Evolutionary conservation across 805 yeast genomes (phyloP), one percentile per base, ranked within the genome.

Genomic region (Brettanomyces bruxellensis): DNA sequence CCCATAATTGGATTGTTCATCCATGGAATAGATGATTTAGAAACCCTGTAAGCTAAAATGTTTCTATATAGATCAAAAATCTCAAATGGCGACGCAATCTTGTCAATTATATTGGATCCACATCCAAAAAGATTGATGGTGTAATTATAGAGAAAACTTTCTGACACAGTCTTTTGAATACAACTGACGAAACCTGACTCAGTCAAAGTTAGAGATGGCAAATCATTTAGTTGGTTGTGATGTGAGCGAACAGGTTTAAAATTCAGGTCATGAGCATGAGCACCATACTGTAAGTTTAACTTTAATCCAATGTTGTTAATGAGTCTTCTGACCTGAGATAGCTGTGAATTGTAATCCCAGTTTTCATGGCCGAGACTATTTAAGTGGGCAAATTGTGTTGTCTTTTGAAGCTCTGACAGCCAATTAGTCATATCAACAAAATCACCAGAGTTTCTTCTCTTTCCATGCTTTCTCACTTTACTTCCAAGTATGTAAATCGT

Each of bases 141-240:
- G 51, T 67, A 73, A 50, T 73, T 72, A 58, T 66, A 73, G 3
- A 70, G 49, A 48, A 71, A 72, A 37, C 75, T 70, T 45, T 73
- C 78, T 23, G 69, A 47, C 41, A 70, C 60, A 53, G 70, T 69
- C 41, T 71, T 56, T 49, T 68, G 70, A 36, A 47, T 49, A 1
- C 59, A 54, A 18, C 49, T 45, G 49, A 44, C 32, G 49, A 43
- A 3, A 38, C 1, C 18, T 23, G 44, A 24, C 34, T 28, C 34
- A 8, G 9, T 13, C 24, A 22, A 12, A 12, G 28, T 6, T n/a
- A 11, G 25, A 13, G n/a, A 28, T 25, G 41, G 32, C 9, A 28
- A 28, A 28, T 28, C 7, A 28, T 18, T 7, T 5, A 38, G 25
- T 18, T 38, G n/a, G 41, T 13, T 38, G 25, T 12, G 9, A 25